These are phyloP conservation scores for Rubus parviflorus DNA, from an alignment of 306 rosid genomes.

Conservation along the genomic window DNA sequence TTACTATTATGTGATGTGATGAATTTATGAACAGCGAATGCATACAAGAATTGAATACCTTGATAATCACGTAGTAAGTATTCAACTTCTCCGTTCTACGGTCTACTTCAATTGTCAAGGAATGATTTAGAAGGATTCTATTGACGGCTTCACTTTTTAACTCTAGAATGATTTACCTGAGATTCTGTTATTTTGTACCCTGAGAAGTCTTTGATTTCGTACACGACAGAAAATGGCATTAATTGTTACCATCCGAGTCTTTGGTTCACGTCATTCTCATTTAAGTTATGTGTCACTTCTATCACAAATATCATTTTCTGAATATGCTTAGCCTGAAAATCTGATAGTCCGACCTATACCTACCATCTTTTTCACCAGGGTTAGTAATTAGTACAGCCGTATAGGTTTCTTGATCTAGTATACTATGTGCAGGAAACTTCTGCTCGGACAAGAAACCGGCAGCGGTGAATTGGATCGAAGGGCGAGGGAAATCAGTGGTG, in stretches of 20 bases:
- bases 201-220: background rate
- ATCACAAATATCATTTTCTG: background rate
- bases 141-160: background rate
- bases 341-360: background rate
- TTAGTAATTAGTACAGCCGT: background rate
- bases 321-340: background rate
- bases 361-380: background rate
- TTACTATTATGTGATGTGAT: too few relatives aligned
- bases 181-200: background rate
- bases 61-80: background rate
- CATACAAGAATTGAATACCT: background rate
- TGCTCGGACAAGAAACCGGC: constrained; percentile 41
- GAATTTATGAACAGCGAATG: background rate
- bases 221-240: background rate
- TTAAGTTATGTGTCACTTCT: background rate
- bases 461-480: constrained; percentile 36
- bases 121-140: background rate
- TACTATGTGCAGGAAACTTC: constrained; percentile 26
- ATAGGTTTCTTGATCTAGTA: background rate
- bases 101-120: background rate
- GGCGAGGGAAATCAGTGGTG: constrained; percentile 33
- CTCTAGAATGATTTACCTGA: background rate
- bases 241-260: background rate
- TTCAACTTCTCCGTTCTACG: background rate
- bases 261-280: background rate